These are phyloP conservation scores for Chlamydomonas eustigma DNA, from an alignment of 139 green algal genomes.

Conservation along the genomic window DNA sequence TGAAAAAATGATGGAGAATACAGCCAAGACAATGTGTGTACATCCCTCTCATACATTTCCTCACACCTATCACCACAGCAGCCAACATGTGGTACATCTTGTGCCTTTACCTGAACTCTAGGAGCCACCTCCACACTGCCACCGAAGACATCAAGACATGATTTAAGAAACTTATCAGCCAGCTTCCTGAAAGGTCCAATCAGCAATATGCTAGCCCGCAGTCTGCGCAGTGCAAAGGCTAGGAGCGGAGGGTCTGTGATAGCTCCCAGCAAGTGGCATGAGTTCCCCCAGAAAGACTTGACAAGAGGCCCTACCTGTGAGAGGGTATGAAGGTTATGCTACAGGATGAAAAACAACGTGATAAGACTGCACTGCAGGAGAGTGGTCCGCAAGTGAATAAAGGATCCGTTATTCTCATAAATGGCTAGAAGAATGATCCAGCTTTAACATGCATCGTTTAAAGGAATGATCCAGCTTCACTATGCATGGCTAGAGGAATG, in stretches of 20 bases:
- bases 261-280: constrained; percentile 76
- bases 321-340: too few species aligned
- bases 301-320: constrained; percentile 72
- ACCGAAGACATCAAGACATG: constrained; percentile 69
- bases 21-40: too few species aligned
- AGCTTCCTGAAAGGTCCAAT: constrained; percentile 69
- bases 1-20: too few species aligned
- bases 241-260: constrained; percentile 68
- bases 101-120: constrained; percentile 52
- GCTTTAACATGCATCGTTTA: too few species aligned
- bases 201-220: constrained; percentile 62
- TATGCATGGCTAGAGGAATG: too few species aligned
- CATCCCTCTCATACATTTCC: not conserved
- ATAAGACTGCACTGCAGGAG: too few species aligned
- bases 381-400: too few species aligned
- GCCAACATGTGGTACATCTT: not conserved
- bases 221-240: constrained; percentile 71
- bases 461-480: too few species aligned
- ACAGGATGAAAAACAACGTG: too few species aligned
- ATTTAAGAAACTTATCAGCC: constrained; percentile 67
- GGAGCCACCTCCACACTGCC: constrained; percentile 50
- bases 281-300: constrained; percentile 92
- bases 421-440: too few species aligned
- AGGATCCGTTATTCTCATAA: too few species aligned
- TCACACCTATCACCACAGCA: not conserved